Evolutionary conservation across 2,329 filamentous ascomycete genomes (phyloP), one percentile per base, ranked within the genome.

Genomic region (Pyrenochaeta sp.): DNA sequence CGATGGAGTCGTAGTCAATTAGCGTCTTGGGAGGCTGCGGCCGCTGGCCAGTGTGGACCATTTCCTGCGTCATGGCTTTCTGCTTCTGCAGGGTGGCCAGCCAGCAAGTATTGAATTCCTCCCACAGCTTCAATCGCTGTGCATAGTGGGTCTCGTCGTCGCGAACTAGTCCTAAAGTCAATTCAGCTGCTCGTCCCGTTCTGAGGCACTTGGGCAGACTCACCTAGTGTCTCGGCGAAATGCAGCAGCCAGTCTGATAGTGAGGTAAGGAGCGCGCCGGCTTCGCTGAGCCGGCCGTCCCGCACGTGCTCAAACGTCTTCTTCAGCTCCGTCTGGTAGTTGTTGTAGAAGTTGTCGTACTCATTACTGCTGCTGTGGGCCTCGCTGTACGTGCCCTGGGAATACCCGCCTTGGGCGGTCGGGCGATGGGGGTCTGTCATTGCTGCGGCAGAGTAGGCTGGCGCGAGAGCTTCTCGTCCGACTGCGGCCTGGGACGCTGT

Each of bases 101-200:
- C 93, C 93, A 97, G 46, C 89, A 91, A 45, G 90, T 82, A 71
- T 99, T 97, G 75, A 97, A 96, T 58, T 96, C 88, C 61, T 88
- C 86, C 94, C 94, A 99, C 6, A 97, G 76, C 64, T 87, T 86
- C 55, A 96, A 81, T 41, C 91, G 86, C 58, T 94, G 87, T 42
- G 80, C 75, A 64, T 94, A 85, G 42, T 90, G 81, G 39, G 80
- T 79, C 65, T 88, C 84, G 69, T 96, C 88, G 74, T 97, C 92
- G 63, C 87, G 84, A 55, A 88, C 86, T 61, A 97, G 84, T 45
- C 90, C 91, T 96, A 73, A 52, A 65, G 69, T 72, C 65, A 71
- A 71, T 67, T 67, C 60, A 71, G 74, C 60, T 71, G 71, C 68
- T 72, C 62, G 58, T 57, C 49, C 60, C 44, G 50, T 55, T 15